Percentiles rank a stretch among this genome's conserved stretches.
Conservation (phyloP, 2,329 filamentous ascomycete species). For the Helotiales sp. region DNA sequence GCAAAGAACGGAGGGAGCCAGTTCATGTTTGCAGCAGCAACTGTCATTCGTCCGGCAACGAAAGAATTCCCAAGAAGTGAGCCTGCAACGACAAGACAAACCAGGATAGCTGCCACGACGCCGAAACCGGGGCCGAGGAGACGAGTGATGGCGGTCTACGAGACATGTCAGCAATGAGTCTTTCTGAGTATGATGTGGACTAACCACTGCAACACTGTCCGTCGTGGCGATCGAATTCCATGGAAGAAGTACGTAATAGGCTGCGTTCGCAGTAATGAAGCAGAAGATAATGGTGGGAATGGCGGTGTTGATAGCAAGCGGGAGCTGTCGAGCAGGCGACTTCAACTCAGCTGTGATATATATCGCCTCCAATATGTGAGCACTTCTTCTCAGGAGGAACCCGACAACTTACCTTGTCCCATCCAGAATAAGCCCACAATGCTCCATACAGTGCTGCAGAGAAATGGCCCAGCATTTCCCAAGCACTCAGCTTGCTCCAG, state of each 20-base stretch:
- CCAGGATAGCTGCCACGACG: slow-evolving; percentile 53
- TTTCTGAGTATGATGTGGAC: no score
- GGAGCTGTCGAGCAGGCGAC: slow-evolving; percentile 52
- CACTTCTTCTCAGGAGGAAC: background rate
- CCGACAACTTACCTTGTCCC: slow-evolving; percentile 57
- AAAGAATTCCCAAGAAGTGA: slow-evolving; percentile 64
- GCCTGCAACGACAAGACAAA: slow-evolving; percentile 61
- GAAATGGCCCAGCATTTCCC: slow-evolving; percentile 61
- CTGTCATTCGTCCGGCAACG: slow-evolving; percentile 59
- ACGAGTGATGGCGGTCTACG: slow-evolving; percentile 53
- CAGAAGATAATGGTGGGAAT: slow-evolving; percentile 59
- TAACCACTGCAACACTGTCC: slow-evolving; percentile 62
- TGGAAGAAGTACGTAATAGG: slow-evolving; percentile 63
- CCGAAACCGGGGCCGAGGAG: slow-evolving; percentile 56
- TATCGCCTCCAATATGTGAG: slow-evolving; percentile 44
- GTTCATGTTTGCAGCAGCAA: slow-evolving; percentile 53
- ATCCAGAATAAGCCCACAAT: slow-evolving; percentile 65
- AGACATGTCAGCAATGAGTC: slow-evolving; percentile 2
- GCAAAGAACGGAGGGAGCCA: slow-evolving; percentile 51
- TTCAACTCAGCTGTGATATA: slow-evolving; percentile 56
- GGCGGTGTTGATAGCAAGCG: slow-evolving; percentile 61
- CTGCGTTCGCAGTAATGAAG: slow-evolving; percentile 59
- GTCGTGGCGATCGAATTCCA: slow-evolving; percentile 58
- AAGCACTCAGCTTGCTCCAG: slow-evolving; percentile 49
- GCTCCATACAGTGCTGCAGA: slow-evolving; percentile 62